Conservation (phyloP, 2,329 filamentous ascomycete genomes). For the Penicillium nordicum region DNA sequence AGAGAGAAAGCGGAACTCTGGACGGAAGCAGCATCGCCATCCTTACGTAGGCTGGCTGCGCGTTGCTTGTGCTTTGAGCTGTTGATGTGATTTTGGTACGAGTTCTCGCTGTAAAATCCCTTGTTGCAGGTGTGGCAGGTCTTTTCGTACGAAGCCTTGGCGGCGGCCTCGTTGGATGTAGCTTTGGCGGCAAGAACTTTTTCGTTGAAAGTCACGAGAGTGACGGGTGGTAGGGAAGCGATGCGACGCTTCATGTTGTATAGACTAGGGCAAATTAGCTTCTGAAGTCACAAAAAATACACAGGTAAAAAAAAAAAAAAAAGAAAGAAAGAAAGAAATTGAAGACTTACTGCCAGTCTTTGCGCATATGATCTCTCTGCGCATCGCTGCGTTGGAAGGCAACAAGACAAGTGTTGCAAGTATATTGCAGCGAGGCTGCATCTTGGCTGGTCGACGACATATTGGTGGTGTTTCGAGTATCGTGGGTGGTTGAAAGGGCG, state of each 20-base stretch:
- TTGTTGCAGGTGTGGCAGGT: slow-evolving; percentile 79
- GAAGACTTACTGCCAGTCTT: slow-evolving; percentile 87
- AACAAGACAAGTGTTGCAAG: slow-evolving; percentile 97
- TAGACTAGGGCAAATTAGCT: slow-evolving; percentile 53
- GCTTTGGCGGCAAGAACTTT: slow-evolving; percentile 92
- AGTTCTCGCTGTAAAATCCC: slow-evolving; percentile 95
- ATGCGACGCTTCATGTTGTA: slow-evolving; percentile 96
- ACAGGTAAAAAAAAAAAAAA: neutral
- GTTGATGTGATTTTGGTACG: slow-evolving; percentile 84
- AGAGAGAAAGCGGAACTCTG: slow-evolving; percentile 90
- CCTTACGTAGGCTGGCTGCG: slow-evolving; percentile 51
- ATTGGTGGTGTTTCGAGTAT: neutral
- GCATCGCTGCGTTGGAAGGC: slow-evolving; percentile 92
- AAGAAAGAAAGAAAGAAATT: neutral
- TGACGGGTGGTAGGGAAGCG: slow-evolving; percentile 82
- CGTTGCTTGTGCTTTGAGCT: slow-evolving; percentile 85
- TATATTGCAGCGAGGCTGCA: slow-evolving; percentile 69
- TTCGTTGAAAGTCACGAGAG: slow-evolving; percentile 89
- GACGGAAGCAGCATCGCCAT: slow-evolving; percentile 66
- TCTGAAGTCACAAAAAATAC: neutral
- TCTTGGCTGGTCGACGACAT: slow-evolving; percentile 28
- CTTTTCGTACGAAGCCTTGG: slow-evolving; percentile 84
- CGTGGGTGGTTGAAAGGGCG: slow-evolving; percentile 7
- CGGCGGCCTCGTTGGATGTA: slow-evolving; percentile 75
- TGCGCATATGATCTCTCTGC: slow-evolving; percentile 94